These are phyloP conservation scores for Phialophora expanda DNA, from an alignment of 2,329 filamentous ascomycete genomes.

Conservation along the genomic window DNA sequence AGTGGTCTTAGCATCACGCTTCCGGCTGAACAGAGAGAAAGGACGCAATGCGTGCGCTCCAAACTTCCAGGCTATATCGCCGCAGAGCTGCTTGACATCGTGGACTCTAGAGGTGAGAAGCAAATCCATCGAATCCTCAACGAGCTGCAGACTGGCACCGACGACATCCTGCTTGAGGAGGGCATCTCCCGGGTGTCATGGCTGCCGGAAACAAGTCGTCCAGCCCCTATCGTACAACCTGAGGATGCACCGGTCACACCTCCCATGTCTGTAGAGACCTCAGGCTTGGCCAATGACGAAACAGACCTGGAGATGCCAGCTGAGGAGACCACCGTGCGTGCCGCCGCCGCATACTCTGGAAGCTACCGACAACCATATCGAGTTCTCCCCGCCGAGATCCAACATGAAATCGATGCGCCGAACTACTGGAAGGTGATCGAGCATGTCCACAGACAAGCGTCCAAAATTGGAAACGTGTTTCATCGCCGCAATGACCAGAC, in stretches of 20 bases:
- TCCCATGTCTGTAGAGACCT: constrained; percentile 6
- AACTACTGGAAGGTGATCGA: constrained; percentile 28
- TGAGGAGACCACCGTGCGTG: not conserved
- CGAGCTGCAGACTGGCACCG: constrained; percentile 26
- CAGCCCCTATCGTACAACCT: not conserved
- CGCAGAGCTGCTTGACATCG: constrained; percentile 23
- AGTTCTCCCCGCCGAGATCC: constrained; percentile 17
- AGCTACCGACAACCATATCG: constrained; percentile 13
- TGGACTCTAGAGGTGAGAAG: constrained; percentile 27
- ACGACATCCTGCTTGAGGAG: constrained; percentile 31
- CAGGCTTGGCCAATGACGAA: constrained; percentile 17
- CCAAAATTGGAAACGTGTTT: constrained; percentile 3
- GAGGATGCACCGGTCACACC: constrained; percentile 14
- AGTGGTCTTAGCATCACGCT: constrained; percentile 24
- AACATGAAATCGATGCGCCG: constrained; percentile 27
- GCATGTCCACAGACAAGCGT: constrained; percentile 26
- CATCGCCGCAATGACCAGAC: constrained; percentile 2
- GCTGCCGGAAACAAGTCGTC: constrained; percentile 28
- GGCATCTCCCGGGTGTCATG: constrained; percentile 27
- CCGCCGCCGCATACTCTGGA: constrained; percentile 1
- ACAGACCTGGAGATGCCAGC: constrained; percentile 2
- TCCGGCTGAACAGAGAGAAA: constrained; percentile 15
- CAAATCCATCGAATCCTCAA: constrained; percentile 34
- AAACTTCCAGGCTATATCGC: constrained; percentile 28
- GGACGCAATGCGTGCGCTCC: constrained; percentile 20